phyloP scores from a whole-genome alignment of 2,329 filamentous ascomycete genomes.

The Ophiostoma perfectum region DNA sequence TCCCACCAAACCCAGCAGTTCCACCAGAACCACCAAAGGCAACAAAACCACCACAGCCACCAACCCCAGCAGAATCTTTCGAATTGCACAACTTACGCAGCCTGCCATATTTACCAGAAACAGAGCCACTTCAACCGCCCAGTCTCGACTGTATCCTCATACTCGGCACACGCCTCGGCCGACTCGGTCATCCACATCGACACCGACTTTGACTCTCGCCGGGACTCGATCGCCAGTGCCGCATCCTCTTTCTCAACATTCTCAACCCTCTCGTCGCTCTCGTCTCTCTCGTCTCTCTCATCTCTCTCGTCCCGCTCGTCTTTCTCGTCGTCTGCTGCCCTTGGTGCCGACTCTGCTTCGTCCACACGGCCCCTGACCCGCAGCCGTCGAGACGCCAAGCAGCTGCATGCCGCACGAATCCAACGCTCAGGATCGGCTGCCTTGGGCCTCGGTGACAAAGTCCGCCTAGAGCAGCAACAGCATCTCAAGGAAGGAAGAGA shows the following conservation, averaged over 20 bases:
- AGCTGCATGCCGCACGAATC: conserved; percentile 46
- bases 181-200: conserved; percentile 26
- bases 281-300: background rate
- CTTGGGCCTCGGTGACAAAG: conserved; percentile 30
- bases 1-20: background rate
- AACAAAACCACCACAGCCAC: background rate
- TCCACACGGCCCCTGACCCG: conserved; percentile 31
- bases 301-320: background rate
- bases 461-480: conserved; percentile 6
- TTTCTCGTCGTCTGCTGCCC: conserved; percentile 3
- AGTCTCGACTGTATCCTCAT: background rate
- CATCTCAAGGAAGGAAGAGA: conserved; percentile 7
- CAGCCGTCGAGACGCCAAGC: conserved; percentile 43
- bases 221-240: conserved; percentile 32
- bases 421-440: conserved; percentile 42
- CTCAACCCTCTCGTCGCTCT: conserved; percentile 15
- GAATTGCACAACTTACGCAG: background rate
- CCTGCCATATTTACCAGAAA: background rate
- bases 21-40: background rate
- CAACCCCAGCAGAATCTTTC: background rate
- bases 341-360: conserved; percentile 3
- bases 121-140: background rate
- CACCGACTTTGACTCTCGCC: conserved; percentile 30
- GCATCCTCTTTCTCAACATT: conserved; percentile 28
- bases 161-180: background rate